These are phyloP conservation scores for Plasmodium gaboni DNA, from an alignment of 169 alveolate genomes.

Conservation along the genomic window DNA sequence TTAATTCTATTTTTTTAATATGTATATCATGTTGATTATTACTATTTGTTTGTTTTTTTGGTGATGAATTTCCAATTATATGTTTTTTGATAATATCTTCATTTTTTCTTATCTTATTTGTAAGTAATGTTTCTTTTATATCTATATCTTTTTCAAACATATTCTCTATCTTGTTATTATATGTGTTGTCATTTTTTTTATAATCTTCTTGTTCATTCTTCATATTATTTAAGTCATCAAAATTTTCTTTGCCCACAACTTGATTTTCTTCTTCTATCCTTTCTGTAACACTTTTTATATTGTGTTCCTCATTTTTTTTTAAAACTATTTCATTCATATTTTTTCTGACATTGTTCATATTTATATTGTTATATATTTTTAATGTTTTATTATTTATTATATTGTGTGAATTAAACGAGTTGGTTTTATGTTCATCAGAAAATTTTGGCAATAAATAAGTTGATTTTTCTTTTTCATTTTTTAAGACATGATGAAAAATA, in stretches of 20 bases:
- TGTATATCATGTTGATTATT: neutral
- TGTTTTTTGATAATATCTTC: neutral
- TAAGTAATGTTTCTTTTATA: too few species aligned
- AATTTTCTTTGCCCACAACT: neutral
- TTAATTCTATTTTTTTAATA: slow-evolving; percentile 46
- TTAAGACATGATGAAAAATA: too few species aligned
- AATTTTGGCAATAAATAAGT: neutral
- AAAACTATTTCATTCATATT: slow-evolving; percentile 9
- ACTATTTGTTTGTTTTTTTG: neutral
- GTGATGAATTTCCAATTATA: too few species aligned
- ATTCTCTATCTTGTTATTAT: neutral
- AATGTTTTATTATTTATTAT: too few species aligned
- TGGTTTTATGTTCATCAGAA: slow-evolving; percentile 15
- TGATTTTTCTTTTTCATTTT: too few species aligned
- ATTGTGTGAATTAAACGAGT: too few species aligned
- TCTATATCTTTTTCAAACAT: too few species aligned
- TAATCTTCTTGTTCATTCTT: neutral
- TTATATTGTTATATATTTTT: neutral
- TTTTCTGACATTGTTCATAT: neutral
- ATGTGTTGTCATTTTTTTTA: neutral
- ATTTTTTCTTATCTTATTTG: neutral
- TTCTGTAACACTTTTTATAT: neutral
- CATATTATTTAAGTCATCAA: neutral
- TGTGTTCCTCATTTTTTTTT: slow-evolving; percentile 11
- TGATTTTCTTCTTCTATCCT: neutral